Evolutionary conservation across 225 moss, liverwort and hornwort species (phyloP).

Genomic region (Marchantia polymorpha): DNA sequence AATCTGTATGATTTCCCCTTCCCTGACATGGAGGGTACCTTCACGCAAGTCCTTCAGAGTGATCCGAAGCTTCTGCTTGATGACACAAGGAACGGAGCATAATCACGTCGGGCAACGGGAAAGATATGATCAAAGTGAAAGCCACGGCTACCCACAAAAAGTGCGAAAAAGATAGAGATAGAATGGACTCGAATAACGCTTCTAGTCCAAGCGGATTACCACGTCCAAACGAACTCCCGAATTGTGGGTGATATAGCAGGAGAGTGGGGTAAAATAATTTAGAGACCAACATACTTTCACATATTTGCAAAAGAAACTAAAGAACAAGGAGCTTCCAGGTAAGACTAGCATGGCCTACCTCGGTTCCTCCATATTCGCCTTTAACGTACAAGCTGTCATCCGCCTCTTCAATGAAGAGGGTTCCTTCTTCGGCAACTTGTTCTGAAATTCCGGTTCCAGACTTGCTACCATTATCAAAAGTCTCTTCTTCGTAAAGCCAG

Average conservation of each 20-base stretch:
- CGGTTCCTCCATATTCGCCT: constrained; percentile 22
- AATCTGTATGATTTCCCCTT: constrained; percentile 41
- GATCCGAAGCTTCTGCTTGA: constrained; percentile 31
- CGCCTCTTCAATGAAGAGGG: constrained; percentile 27
- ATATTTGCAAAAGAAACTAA: too few relatives aligned
- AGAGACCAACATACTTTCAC: too few relatives aligned
- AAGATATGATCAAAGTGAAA: neutral
- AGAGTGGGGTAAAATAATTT: too few relatives aligned
- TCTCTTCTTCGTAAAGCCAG: constrained; percentile 23
- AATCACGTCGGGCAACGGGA: neutral
- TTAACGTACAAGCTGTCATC: constrained; percentile 30
- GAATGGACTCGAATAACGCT: neutral
- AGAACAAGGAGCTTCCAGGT: too few relatives aligned
- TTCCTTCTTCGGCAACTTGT: constrained; percentile 21
- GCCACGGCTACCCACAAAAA: neutral
- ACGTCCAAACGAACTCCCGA: too few relatives aligned
- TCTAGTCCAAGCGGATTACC: neutral
- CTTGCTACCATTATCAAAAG: constrained; percentile 21
- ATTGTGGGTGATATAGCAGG: too few relatives aligned
- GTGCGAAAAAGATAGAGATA: neutral
- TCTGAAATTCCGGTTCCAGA: constrained; percentile 15
- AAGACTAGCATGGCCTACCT: constrained; percentile 18
- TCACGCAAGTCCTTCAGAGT: constrained; percentile 37
- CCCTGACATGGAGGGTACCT: constrained; percentile 38
- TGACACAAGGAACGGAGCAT: neutral